Conservation (phyloP, 163 green algal genomes). For the Prototheca wickerhamii region DNA sequence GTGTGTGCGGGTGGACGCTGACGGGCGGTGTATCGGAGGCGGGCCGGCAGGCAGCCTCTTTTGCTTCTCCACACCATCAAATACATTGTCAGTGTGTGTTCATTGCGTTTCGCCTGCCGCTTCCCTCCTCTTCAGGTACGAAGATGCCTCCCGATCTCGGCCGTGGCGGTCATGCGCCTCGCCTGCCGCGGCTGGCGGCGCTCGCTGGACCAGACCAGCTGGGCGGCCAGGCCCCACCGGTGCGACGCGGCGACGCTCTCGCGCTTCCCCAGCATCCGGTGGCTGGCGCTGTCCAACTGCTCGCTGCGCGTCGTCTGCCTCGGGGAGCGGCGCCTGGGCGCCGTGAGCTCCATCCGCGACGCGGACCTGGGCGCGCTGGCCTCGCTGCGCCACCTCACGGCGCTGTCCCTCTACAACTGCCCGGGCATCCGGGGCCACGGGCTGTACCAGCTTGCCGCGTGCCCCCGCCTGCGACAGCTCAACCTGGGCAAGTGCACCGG, state of each 20-base stretch:
- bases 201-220: slow-evolving; percentile 7
- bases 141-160: slow-evolving; percentile 15
- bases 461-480: not conserved
- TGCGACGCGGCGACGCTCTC: slow-evolving; percentile 14
- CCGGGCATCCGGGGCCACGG: not conserved
- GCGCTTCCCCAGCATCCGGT: slow-evolving; percentile 23
- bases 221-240: slow-evolving; percentile 11
- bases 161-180: slow-evolving; percentile 25
- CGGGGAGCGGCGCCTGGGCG: slow-evolving; percentile 8
- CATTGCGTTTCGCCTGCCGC: too few species aligned
- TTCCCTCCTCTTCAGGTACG: slow-evolving; percentile 1
- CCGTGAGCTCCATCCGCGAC: not conserved
- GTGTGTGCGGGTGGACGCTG: too few species aligned
- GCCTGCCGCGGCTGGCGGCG: slow-evolving; percentile 29
- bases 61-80: too few species aligned
- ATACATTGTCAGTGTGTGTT: too few species aligned
- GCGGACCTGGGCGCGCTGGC: not conserved
- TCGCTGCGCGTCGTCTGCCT: slow-evolving; percentile 6
- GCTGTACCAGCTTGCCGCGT: not conserved
- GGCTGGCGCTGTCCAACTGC: slow-evolving; percentile 21
- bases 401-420: not conserved
- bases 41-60: too few species aligned
- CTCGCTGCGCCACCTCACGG: not conserved
- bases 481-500: not conserved
- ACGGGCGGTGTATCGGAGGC: too few species aligned